Evolutionary conservation across 2,329 filamentous ascomycete species (phyloP).

Genomic region (Neurospora sp.): DNA sequence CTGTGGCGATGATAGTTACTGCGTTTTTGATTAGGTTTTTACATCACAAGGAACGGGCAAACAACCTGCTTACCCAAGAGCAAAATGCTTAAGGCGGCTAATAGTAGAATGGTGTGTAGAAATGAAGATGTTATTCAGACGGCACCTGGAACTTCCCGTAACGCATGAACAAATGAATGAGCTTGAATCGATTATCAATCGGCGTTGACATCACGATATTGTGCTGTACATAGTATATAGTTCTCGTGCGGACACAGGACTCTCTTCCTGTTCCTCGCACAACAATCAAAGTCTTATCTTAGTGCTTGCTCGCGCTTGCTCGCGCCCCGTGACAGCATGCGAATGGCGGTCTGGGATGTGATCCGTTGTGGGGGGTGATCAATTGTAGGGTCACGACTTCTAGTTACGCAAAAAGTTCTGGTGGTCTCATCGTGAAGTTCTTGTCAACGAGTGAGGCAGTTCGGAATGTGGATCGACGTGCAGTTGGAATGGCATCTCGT

Average conservation of each 20-base stretch:
- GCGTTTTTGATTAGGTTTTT: constrained; percentile 36
- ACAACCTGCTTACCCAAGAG: not conserved
- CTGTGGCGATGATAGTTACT: constrained; percentile 37
- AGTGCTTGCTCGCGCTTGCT: too few species aligned
- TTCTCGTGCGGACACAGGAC: too few species aligned
- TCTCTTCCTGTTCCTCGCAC: too few species aligned
- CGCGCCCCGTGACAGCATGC: too few species aligned
- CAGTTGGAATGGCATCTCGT: not conserved
- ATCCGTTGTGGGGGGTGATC: too few species aligned
- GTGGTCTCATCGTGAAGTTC: not conserved
- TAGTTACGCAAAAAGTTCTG: not conserved
- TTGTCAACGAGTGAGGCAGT: not conserved
- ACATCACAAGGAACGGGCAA: constrained; percentile 30
- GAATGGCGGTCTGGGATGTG: too few species aligned
- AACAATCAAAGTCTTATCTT: too few species aligned
- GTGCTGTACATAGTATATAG: too few species aligned
- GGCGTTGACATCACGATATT: not conserved
- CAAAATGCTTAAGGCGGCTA: not conserved
- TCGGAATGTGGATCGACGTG: not conserved
- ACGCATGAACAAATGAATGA: not conserved
- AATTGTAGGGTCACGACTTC: too few species aligned
- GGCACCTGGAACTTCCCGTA: not conserved
- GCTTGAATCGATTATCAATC: not conserved
- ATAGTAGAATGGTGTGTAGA: not conserved
- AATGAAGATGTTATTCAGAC: not conserved